These are phyloP conservation scores for Schizochytrium sp. DNA, from an alignment of 108 stramenopile genomes.

Conservation along the genomic window DNA sequence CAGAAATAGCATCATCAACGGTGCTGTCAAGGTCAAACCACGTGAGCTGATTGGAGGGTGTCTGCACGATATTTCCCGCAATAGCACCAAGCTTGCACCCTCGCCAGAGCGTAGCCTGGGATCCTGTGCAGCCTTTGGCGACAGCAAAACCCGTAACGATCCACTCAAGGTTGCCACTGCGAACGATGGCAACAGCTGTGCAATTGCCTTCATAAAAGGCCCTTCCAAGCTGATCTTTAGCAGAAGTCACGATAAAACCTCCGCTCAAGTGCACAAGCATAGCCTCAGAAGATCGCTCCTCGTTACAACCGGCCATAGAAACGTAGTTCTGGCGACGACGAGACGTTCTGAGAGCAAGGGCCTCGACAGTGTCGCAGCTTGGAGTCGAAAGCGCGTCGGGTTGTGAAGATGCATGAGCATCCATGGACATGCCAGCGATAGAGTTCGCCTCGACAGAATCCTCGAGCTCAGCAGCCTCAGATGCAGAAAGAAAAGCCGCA, in stretches of 20 bases:
- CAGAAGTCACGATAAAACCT: slow-evolving; percentile 8
- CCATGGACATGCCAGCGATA: not conserved
- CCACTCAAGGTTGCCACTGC: slow-evolving; percentile 51
- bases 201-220: slow-evolving; percentile 11
- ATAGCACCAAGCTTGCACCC: slow-evolving; percentile 4
- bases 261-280: slow-evolving; percentile 42
- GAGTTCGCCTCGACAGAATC: not conserved
- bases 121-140: not conserved
- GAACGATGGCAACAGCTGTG: slow-evolving; percentile 36
- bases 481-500: not conserved
- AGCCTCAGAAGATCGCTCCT: slow-evolving; percentile 41
- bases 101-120: slow-evolving; percentile 26
- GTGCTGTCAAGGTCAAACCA: slow-evolving; percentile 49
- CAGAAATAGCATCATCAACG: slow-evolving; percentile 29
- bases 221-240: slow-evolving; percentile 1
- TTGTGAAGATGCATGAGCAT: slow-evolving; percentile 5
- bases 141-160: slow-evolving; percentile 54
- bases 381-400: not conserved
- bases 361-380: not conserved
- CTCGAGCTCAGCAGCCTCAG: not conserved
- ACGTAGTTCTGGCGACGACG: slow-evolving; percentile 42
- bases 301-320: slow-evolving; percentile 28
- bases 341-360: not conserved
- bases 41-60: not conserved
- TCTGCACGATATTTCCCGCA: not conserved